These are phyloP conservation scores for Fraxinus nigra DNA, from an alignment of 305 asterid species.

Conservation along the genomic window DNA sequence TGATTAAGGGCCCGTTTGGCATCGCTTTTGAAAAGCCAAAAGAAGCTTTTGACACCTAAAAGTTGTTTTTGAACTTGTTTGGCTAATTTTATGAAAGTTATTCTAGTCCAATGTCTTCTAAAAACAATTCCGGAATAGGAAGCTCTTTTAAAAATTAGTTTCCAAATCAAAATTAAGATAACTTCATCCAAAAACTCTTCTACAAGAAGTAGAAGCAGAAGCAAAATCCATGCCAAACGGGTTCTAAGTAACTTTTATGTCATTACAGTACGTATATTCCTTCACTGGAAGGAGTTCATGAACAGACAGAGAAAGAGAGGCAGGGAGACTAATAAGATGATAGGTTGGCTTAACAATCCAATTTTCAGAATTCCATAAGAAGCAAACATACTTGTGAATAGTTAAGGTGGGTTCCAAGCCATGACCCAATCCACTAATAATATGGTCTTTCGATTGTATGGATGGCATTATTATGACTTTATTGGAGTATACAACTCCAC, in stretches of 20 bases:
- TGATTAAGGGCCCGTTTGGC: background rate
- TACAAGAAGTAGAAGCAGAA: background rate
- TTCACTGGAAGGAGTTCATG: background rate
- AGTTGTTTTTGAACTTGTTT: background rate
- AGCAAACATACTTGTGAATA: constrained; percentile 53
- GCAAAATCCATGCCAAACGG: background rate
- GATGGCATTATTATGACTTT: constrained; percentile 63
- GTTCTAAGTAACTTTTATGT: background rate
- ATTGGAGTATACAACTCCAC: constrained; percentile 82
- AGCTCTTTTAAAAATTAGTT: background rate
- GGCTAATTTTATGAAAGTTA: background rate
- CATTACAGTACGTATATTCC: background rate
- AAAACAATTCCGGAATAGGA: background rate
- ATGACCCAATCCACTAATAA: constrained; percentile 43
- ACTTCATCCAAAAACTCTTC: background rate
- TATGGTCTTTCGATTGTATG: constrained; percentile 44
- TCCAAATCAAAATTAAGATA: background rate
- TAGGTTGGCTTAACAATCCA: background rate
- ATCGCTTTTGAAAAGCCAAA: background rate
- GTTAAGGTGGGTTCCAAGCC: constrained; percentile 66
- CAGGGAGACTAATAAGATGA: constrained; percentile 6
- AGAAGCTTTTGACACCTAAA: background rate
- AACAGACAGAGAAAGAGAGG: background rate
- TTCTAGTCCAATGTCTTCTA: background rate
- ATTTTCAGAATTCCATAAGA: constrained; percentile 15